These are phyloP conservation scores for Tolypocladium capitatum DNA, from an alignment of 2,329 filamentous ascomycete species.

Conservation along the genomic window DNA sequence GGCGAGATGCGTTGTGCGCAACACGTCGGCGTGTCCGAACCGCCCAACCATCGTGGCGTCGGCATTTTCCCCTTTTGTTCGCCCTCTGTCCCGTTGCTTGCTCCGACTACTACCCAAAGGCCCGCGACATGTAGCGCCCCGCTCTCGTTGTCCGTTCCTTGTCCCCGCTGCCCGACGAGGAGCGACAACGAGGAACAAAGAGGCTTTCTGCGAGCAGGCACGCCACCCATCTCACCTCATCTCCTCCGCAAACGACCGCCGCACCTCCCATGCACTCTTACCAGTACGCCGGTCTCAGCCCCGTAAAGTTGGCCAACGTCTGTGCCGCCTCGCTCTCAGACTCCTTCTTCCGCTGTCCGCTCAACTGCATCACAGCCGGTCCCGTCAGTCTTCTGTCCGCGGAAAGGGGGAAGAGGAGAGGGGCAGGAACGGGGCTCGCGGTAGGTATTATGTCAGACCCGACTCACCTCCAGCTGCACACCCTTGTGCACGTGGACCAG, in stretches of 20 bases:
- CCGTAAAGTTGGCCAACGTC: constrained; percentile 41
- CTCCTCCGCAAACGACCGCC: neutral
- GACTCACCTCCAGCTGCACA: constrained; percentile 72
- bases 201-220: neutral
- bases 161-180: too few relatives aligned
- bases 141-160: neutral
- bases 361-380: constrained; percentile 31
- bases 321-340: constrained; percentile 34
- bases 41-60: neutral
- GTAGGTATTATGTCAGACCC: neutral
- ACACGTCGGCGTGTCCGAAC: neutral
- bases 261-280: neutral
- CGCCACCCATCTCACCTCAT: neutral
- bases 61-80: neutral
- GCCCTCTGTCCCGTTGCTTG: neutral
- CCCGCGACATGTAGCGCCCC: neutral
- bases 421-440: neutral
- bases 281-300: constrained; percentile 48
- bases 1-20: neutral
- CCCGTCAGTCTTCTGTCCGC: constrained; percentile 6
- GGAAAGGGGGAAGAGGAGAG: neutral
- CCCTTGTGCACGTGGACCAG: constrained; percentile 87
- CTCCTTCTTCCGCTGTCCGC: constrained; percentile 60
- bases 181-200: neutral
- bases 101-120: neutral